Evolutionary conservation across 495 filamentous ascomycete genomes (phyloP).

Genomic region (Cairneyella variabilis): DNA sequence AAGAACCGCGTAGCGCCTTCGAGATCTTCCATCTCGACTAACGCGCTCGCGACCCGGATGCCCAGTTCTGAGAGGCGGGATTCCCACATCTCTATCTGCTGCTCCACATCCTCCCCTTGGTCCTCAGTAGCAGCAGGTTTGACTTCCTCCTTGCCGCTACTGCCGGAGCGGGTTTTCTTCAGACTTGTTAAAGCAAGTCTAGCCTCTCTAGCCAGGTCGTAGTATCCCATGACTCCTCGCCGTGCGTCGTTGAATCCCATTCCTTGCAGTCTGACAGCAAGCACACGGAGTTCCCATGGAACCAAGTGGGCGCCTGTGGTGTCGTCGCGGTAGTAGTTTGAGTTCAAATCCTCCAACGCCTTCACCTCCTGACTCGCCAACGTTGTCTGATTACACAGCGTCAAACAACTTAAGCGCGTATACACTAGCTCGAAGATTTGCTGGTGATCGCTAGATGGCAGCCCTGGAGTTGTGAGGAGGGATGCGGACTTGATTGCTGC

Average conservation of each 20-base stretch:
- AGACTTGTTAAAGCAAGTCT: conserved; percentile 46
- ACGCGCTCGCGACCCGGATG: conserved; percentile 68
- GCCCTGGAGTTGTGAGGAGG: conserved; percentile 46
- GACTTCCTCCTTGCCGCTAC: not conserved
- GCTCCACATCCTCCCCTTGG: conserved; percentile 32
- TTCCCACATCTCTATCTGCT: conserved; percentile 60
- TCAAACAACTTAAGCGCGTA: conserved; percentile 77
- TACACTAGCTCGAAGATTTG: conserved; percentile 76
- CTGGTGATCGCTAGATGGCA: conserved; percentile 48
- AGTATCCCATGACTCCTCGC: conserved; percentile 82
- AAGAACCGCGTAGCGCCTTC: conserved; percentile 71
- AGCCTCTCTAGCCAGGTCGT: conserved; percentile 79
- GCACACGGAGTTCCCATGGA: conserved; percentile 82
- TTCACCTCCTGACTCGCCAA: conserved; percentile 86
- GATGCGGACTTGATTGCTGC: conserved; percentile 70
- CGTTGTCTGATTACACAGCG: conserved; percentile 60
- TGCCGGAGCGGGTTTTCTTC: conserved; percentile 5
- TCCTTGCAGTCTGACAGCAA: conserved; percentile 77
- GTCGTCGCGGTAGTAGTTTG: conserved; percentile 60
- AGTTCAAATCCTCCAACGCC: conserved; percentile 74
- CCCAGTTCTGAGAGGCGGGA: conserved; percentile 68
- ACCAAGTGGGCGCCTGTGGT: conserved; percentile 55
- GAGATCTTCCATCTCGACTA: conserved; percentile 90
- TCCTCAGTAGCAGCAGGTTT: conserved; percentile 6
- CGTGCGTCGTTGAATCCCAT: conserved; percentile 79